Conservation (phyloP, 2,329 filamentous ascomycete genomes). For the Colletotrichum kahawae region DNA sequence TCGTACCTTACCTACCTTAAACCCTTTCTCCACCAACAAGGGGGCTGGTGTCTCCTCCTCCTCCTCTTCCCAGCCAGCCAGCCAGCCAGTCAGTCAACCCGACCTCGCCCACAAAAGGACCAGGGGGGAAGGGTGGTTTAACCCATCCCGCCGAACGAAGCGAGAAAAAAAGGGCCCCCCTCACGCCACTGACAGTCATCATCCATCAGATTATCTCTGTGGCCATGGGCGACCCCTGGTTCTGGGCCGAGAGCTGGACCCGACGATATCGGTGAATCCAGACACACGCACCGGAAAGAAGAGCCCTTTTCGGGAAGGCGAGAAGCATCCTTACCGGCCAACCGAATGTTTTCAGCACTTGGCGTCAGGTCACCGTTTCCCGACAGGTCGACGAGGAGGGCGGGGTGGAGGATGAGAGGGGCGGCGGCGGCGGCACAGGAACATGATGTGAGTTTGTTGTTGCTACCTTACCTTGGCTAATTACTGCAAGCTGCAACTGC, state of each 20-base stretch:
- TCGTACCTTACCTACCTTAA: not conserved
- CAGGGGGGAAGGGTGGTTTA: not conserved
- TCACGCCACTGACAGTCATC: constrained; percentile 18
- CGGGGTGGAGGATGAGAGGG: not conserved
- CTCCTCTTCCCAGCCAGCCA: not conserved
- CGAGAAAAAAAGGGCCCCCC: not conserved
- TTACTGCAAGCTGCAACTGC: not conserved
- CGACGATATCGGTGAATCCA: constrained; percentile 10
- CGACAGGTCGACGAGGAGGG: not conserved
- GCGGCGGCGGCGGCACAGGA: not conserved
- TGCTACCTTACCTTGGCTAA: not conserved
- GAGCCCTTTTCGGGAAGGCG: constrained; percentile 12
- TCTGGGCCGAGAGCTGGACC: not conserved
- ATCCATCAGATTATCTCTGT: not conserved
- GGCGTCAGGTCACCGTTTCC: constrained; percentile 10
- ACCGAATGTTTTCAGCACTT: constrained; percentile 3
- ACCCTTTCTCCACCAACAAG: not conserved
- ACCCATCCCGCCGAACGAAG: not conserved
- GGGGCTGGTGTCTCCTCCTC: not conserved
- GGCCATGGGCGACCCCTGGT: not conserved
- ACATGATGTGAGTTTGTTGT: not conserved
- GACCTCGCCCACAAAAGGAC: not conserved
- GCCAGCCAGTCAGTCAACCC: not conserved
- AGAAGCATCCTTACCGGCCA: not conserved
- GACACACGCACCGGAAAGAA: not conserved